A percentile compares a stretch with the other conserved stretches of the same genome.
Evolutionary conservation across 768 basidiomycete genomes (phyloP).

Genomic region (Tylopilus balloui): DNA sequence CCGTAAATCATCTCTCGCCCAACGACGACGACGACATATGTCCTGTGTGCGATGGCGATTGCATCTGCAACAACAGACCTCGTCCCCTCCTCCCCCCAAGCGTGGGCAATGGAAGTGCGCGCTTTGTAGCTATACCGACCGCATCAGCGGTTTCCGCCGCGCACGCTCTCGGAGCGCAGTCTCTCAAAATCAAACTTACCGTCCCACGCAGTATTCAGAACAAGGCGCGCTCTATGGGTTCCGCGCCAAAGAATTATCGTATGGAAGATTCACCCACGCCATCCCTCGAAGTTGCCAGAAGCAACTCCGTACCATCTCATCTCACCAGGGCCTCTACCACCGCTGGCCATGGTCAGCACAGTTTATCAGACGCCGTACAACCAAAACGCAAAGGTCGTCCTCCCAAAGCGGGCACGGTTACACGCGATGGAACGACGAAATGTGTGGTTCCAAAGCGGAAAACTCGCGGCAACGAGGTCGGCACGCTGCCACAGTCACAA

Average conservation of each 20-base stretch:
- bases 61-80: conserved; percentile 63
- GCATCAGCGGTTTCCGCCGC: conserved; percentile 34
- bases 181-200: conserved; percentile 71
- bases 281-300: conserved; percentile 37
- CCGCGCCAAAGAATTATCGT: conserved; percentile 29
- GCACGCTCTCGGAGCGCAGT: conserved; percentile 26
- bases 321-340: conserved; percentile 22
- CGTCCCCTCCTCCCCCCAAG: conserved; percentile 31
- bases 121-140: conserved; percentile 37
- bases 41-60: conserved; percentile 87
- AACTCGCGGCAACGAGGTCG: conserved; percentile 31
- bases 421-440: conserved; percentile 24
- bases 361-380: conserved; percentile 10
- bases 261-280: conserved; percentile 26
- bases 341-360: conserved; percentile 24
- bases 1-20: conserved; percentile 33
- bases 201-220: conserved; percentile 54
- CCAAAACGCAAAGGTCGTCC: conserved; percentile 56
- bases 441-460: conserved; percentile 19
- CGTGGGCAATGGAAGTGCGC: conserved; percentile 32
- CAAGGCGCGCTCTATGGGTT: conserved; percentile 33
- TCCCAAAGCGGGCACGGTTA: conserved; percentile 42
- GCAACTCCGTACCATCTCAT: conserved; percentile 16
- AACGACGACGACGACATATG: conserved; percentile 86
- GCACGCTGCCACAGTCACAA: conserved; percentile 35